Evolutionary conservation across 1,284 basidiomycete species (phyloP), one percentile per base, ranked within the genome.

Genomic region (Melampsora americana): DNA sequence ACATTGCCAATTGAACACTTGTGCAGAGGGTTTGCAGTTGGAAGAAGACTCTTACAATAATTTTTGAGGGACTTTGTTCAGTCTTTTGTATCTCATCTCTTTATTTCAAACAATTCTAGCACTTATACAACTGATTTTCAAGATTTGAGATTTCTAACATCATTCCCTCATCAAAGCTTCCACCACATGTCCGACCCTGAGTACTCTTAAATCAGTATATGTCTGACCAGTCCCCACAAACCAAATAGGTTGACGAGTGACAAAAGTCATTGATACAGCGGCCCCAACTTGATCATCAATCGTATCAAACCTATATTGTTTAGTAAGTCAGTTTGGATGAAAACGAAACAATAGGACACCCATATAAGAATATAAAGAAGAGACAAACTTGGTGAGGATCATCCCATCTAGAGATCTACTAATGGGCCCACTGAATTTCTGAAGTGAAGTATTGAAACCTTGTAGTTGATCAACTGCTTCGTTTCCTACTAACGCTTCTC

Each of bases 251-350:
- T 96, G 93, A 26, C 94, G 93, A 4, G 94, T 97, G 60, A 95
- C 92, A 83, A 95, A 96, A 56, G 94, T 95, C 95, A 97, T 97
- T 3, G 92, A 95, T 70, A 97, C 86, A 12, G 94, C 95, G 2
- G 94, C 94, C 53, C 94, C 94, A 70, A 97, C 94, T 87, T 93
- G 93, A 83, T 93, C 92, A 80, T 93, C 92, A 14, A 97, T 95
- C 0, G 94, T 97, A 82, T 97, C 94, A 89, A 95, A 96, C 76
- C 79, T 79, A 56, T 42, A 23, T 39, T 26, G 18, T 26, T 39
- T 26, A 35, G 39, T 14, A 26, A 5, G 5, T 23, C 18, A 66
- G 32, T 23, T 56, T 66, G 1, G 9, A 7, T 56, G 48, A 23
- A 69, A 5, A 69, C 9, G 48, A 39, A 2, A 30, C 28, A 32